Evolutionary conservation across 2,329 filamentous ascomycete genomes (phyloP).

Genomic region (Aspergillus pseudoglaucus): DNA sequence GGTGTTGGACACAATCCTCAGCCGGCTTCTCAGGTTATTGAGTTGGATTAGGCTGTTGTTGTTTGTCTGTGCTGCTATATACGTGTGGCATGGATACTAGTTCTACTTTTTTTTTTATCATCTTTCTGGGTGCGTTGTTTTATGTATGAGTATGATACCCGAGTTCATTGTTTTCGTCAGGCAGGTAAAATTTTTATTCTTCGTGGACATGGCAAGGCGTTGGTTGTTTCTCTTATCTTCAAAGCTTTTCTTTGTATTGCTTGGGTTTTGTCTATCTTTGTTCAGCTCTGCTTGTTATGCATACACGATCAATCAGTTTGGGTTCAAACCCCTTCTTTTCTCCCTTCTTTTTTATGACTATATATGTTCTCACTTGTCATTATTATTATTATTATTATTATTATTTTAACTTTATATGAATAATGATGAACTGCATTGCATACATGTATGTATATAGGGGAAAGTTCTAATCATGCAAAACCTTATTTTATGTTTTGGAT

Average conservation of each 20-base stretch:
- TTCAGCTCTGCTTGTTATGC: neutral
- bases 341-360: too few relatives aligned
- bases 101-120: conserved; percentile 1
- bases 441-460: neutral
- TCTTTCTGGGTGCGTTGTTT: neutral
- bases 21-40: conserved; percentile 12
- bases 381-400: too few relatives aligned
- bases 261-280: too few relatives aligned
- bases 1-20: neutral
- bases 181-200: neutral
- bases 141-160: neutral
- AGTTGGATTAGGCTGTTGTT: conserved; percentile 14
- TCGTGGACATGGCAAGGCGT: conserved; percentile 4
- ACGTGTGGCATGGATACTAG: neutral
- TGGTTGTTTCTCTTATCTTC: conserved; percentile 1
- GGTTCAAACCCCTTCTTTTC: too few relatives aligned
- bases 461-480: neutral
- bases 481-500: neutral
- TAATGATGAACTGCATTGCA: too few relatives aligned
- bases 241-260: neutral
- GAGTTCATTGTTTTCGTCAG: neutral
- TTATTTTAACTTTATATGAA: too few relatives aligned
- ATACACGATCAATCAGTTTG: neutral
- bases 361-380: too few relatives aligned
- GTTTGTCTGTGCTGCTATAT: neutral